A percentile compares a stretch with the other conserved stretches of the same genome.
phyloP scores from a whole-genome alignment of 140 eudicot genomes.

The Erigeron philadelphicus region DNA sequence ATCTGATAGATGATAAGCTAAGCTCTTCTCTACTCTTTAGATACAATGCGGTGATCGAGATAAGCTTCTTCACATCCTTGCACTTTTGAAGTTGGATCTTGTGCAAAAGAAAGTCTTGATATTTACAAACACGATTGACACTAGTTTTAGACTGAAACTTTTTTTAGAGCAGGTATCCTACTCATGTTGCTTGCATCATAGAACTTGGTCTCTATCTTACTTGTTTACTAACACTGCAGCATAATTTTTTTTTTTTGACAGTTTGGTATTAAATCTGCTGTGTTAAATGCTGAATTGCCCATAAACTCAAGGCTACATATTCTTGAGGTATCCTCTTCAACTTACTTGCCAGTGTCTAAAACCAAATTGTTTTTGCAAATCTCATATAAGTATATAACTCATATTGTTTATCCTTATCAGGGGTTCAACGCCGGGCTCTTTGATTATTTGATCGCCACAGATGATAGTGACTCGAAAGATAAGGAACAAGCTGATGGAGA shows the following conservation, averaged over 20 bases:
- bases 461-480: slow-evolving; percentile 61
- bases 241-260: slow-evolving; percentile 31
- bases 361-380: not conserved
- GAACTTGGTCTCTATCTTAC: not conserved
- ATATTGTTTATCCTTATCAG: slow-evolving; percentile 29
- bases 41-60: slow-evolving; percentile 78
- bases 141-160: slow-evolving; percentile 66
- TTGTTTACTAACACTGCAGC: not conserved
- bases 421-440: slow-evolving; percentile 96
- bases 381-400: not conserved
- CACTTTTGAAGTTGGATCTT: slow-evolving; percentile 81
- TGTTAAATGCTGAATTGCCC: slow-evolving; percentile 91
- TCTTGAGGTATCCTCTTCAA: slow-evolving; percentile 57
- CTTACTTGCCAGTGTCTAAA: not conserved
- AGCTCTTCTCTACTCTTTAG: slow-evolving; percentile 31
- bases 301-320: slow-evolving; percentile 94
- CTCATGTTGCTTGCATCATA: not conserved
- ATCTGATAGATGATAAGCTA: not conserved
- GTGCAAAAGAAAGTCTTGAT: slow-evolving; percentile 82
- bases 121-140: slow-evolving; percentile 84
- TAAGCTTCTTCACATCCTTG: slow-evolving; percentile 74
- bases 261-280: slow-evolving; percentile 93
- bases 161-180: slow-evolving; percentile 81
- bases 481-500: slow-evolving; percentile 51
- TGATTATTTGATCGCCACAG: slow-evolving; percentile 87